Evolutionary conservation across 257 asterid species (phyloP), one percentile per base, ranked within the genome.

Genomic region (Leptodermis oblonga): DNA sequence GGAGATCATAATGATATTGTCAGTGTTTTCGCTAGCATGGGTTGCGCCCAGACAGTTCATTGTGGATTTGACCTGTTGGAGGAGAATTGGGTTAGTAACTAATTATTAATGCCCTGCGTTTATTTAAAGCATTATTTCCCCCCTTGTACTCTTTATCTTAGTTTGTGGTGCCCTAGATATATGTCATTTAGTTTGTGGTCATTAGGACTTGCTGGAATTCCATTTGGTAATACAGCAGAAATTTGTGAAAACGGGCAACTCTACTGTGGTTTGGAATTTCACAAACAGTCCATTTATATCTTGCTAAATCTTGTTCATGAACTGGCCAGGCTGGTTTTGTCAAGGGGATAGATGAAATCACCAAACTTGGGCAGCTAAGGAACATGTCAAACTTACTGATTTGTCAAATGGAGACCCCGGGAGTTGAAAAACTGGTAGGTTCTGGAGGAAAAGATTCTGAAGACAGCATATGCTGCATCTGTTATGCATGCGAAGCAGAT

Each of bases 11-110:
- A 86, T 77, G 97, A 92, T 65, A 80, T 90, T 53, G 86, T 88
- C 65, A 78, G 83, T 59, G 68, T 83, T 67, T 88, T 92, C 80
- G 95, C 90, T 28, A 86, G 89, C 84, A 92, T 92, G 97, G 95
- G 89, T 68, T 92, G 95, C 70, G 84, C 93, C 11, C 87, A 87
- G 68, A 86, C 93, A 20, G 86, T 92, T 59, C 82, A 84, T 68
- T 84, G 74, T 67, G 97, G 97, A 56, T 83, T 92, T 41, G 80
- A 78, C 83, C 96, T 92, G 77, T 84, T 92, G 61, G 86, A 87
- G 68, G 83, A 84, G 78, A 89, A 92, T 58, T 86, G 96, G 96
- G 98, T 92, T 72, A 31, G 96, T 81, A 20, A 49, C 30, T 52
- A 14, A 68, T 66, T 34, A 62, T 41, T 48, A 71, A 41, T 53